Conservation (phyloP, 2,329 filamentous ascomycete genomes). For the Passalora sequoiae region DNA sequence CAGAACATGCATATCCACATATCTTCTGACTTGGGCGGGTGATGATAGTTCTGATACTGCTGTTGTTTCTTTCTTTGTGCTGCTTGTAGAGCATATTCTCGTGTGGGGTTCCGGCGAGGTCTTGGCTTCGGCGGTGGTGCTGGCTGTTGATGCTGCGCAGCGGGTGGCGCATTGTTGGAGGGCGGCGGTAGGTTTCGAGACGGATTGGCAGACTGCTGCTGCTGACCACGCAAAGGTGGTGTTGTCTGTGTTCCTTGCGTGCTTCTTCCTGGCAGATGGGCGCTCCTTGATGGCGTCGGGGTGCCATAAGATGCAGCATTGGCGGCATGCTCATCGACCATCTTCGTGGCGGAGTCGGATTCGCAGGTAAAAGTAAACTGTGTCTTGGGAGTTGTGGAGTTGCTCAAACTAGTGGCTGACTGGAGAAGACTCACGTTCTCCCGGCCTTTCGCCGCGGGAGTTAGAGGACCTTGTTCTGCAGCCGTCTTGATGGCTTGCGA, state of each 20-base stretch:
- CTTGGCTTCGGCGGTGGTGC: constrained; percentile 54
- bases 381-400: constrained; percentile 62
- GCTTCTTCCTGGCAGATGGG: constrained; percentile 10
- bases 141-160: constrained; percentile 31
- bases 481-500: constrained; percentile 88
- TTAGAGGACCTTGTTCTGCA: constrained; percentile 57
- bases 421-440: constrained; percentile 70
- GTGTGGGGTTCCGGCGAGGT: constrained; percentile 55
- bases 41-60: constrained; percentile 68
- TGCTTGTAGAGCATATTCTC: constrained; percentile 69
- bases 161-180: constrained; percentile 25
- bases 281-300: constrained; percentile 16
- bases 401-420: constrained; percentile 47
- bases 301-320: constrained; percentile 17
- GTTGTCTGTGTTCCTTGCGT: constrained; percentile 30
- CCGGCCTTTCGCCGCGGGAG: constrained; percentile 62
- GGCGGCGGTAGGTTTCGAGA: constrained; percentile 21
- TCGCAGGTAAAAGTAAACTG: constrained; percentile 97
- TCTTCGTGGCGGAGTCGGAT: constrained; percentile 74
- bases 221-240: constrained; percentile 19
- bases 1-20: constrained; percentile 98
- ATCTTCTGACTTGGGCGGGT: constrained; percentile 65
- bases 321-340: constrained; percentile 45
- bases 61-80: constrained; percentile 72
- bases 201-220: constrained; percentile 11